Percentiles rank a stretch among this genome's conserved stretches.
Evolutionary conservation across 1,284 basidiomycete genomes (phyloP).

Genomic region (Ustilago bromivora): DNA sequence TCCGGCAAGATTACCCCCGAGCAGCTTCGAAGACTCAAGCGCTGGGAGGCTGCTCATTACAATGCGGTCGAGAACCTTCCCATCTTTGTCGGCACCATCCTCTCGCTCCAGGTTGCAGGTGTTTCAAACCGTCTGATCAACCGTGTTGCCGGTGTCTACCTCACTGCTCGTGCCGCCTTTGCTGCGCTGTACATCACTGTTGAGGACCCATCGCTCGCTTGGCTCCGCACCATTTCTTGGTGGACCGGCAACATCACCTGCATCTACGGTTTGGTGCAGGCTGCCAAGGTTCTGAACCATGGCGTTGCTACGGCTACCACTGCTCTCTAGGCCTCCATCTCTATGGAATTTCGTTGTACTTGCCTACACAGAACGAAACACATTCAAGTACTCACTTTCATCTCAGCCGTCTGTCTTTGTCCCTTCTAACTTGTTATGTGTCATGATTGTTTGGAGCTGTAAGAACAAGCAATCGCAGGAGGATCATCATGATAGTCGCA

Average conservation of each 20-base stretch:
- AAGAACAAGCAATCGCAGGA: too few relatives aligned
- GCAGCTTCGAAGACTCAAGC: constrained; percentile 43
- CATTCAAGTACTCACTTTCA: not conserved
- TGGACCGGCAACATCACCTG: constrained; percentile 50
- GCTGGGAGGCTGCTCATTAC: constrained; percentile 57
- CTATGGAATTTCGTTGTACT: not conserved
- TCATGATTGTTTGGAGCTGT: too few relatives aligned
- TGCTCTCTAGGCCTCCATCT: constrained; percentile 24
- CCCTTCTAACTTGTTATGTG: not conserved
- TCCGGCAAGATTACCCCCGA: constrained; percentile 43
- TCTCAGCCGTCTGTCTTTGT: not conserved
- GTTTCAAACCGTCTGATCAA: constrained; percentile 47
- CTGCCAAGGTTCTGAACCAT: constrained; percentile 47
- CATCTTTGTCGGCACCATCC: constrained; percentile 45
- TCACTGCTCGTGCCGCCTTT: constrained; percentile 38
- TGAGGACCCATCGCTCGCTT: constrained; percentile 20
- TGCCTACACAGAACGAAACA: not conserved
- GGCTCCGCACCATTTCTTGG: constrained; percentile 38
- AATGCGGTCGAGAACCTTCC: constrained; percentile 49
- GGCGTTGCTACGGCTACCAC: constrained; percentile 32
- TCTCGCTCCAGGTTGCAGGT: constrained; percentile 50
- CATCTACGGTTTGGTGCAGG: constrained; percentile 44
- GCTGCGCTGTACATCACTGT: constrained; percentile 39
- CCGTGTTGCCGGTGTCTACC: constrained; percentile 43
- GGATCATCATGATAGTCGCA: too few relatives aligned